Evolutionary conservation across 495 filamentous ascomycete genomes (phyloP), one percentile per base, ranked within the genome.

Genomic region (Hypoxylon cercidicola): DNA sequence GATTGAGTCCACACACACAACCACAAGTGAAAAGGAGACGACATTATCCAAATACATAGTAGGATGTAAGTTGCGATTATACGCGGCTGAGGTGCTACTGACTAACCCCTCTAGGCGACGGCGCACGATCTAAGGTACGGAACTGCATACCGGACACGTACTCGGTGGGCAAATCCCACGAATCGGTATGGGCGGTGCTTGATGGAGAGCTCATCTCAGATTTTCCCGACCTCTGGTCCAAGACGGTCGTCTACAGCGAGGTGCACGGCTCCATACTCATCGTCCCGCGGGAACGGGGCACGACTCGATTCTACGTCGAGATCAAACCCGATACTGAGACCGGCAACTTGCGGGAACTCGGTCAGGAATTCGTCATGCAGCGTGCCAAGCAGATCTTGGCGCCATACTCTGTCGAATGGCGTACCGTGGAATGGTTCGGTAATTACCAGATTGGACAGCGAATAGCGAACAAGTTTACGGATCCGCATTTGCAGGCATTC

Each of bases 201-300:
- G 88, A 90, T 67, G 87, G 87, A 11, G 86, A 88, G 47, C 79
- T 89, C 13, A 78, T 84, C 16, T 90, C 88, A 19, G 79, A 88
- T 69, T 90, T 90, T 66, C 88, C 88, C 7, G 88, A 90, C 67
- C 79, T 90, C 20, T 89, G 87, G 86, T 88, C 84, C 72, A 90
- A 89, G 74, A 85, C 85, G 39, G 73, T 80, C 15, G 82, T 90
- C 4, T 83, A 84, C 44, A 84, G 84, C 16, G 80, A 88, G 55
- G 77, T 82, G 64, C 70, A 78, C 20, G 88, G 88, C 12, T 88
- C 88, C 0, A 84, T 90, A 54, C 78, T 90, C 20, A 87, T 87
- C 71, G 87, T 90, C 58, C 88, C 88, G 1, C 84, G 88, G 40
- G 88, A 90, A 73, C 79, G 85, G 32, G 85, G 85, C 64, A 84